Percentiles rank a stretch among this genome's conserved stretches.
Evolutionary conservation across 768 basidiomycete species (phyloP).

Genomic region (Wakefieldia striispora): DNA sequence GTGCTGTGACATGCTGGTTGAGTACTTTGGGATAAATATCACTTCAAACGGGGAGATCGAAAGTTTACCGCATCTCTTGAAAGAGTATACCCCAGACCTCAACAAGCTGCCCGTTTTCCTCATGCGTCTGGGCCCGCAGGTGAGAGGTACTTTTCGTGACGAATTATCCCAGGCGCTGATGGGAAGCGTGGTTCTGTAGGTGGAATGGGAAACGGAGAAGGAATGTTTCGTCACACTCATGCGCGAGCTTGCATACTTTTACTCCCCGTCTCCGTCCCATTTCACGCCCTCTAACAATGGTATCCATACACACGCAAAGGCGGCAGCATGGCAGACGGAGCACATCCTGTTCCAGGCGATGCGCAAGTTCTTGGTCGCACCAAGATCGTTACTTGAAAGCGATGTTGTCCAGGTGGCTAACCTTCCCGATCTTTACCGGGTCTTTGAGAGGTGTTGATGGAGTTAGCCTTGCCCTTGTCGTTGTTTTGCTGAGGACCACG

Average conservation of each 20-base stretch:
- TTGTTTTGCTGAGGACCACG: background rate
- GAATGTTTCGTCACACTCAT: conserved; percentile 86
- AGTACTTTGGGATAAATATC: conserved; percentile 86
- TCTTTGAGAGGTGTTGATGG: conserved; percentile 91
- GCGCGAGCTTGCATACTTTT: conserved; percentile 89
- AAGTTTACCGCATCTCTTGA: conserved; percentile 76
- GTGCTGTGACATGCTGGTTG: conserved; percentile 80
- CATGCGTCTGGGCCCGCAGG: conserved; percentile 91
- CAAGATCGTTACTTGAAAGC: conserved; percentile 58
- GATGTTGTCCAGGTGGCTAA: conserved; percentile 88
- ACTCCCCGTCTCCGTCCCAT: conserved; percentile 50
- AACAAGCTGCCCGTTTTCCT: conserved; percentile 87
- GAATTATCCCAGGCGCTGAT: background rate
- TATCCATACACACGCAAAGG: conserved; percentile 43
- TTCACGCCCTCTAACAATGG: conserved; percentile 24
- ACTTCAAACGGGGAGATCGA: conserved; percentile 64
- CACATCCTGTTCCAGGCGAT: conserved; percentile 88
- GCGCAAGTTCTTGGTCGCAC: conserved; percentile 71
- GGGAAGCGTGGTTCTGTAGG: conserved; percentile 42
- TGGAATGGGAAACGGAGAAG: conserved; percentile 82
- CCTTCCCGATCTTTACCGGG: conserved; percentile 88
- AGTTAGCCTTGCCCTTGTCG: background rate
- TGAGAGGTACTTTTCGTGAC: conserved; percentile 27
- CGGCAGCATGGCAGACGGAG: conserved; percentile 83
- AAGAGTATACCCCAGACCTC: conserved; percentile 87